Evolutionary conservation across 75 land plant genomes (phyloP).

Genomic region (Pinus taeda): DNA sequence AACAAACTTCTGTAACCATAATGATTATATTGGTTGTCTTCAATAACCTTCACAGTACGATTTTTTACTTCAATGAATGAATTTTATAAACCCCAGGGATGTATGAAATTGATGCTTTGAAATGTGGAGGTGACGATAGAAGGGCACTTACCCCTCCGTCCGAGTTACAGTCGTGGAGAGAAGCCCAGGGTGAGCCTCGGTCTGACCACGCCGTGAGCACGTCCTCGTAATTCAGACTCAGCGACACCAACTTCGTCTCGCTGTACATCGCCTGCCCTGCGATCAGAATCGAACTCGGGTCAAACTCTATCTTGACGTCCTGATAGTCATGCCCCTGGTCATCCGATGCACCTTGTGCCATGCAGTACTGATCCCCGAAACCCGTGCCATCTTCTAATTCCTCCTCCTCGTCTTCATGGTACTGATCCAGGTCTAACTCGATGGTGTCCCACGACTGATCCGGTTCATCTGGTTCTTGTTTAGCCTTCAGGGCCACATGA

Average conservation of each 20-base stretch:
- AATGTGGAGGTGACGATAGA: too few species aligned
- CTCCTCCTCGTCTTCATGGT: constrained; percentile 14
- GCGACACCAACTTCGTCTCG: not conserved
- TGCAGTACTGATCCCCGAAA: constrained; percentile 5
- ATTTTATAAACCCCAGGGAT: too few species aligned
- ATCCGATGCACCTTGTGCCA: constrained; percentile 57
- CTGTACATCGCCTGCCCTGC: not conserved
- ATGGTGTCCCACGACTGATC: constrained; percentile 23
- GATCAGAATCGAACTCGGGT: not conserved
- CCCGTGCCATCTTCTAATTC: constrained; percentile 15
- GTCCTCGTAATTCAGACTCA: constrained; percentile 50
- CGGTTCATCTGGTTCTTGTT: not conserved
- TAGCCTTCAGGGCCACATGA: not conserved
- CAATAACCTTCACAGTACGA: too few species aligned
- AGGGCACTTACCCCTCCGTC: too few species aligned
- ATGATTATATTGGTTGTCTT: too few species aligned
- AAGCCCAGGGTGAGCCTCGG: constrained; percentile 58
- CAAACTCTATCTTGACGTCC: not conserved
- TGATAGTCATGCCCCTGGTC: constrained; percentile 18
- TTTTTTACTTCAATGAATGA: too few species aligned
- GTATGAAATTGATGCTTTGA: too few species aligned
- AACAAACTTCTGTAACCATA: too few species aligned
- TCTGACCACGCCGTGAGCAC: constrained; percentile 71
- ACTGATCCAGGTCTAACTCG: constrained; percentile 35
- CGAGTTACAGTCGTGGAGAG: not conserved